phyloP scores from a whole-genome alignment of 2,329 filamentous ascomycete genomes.

The Aspergillus quadrilineatus region DNA sequence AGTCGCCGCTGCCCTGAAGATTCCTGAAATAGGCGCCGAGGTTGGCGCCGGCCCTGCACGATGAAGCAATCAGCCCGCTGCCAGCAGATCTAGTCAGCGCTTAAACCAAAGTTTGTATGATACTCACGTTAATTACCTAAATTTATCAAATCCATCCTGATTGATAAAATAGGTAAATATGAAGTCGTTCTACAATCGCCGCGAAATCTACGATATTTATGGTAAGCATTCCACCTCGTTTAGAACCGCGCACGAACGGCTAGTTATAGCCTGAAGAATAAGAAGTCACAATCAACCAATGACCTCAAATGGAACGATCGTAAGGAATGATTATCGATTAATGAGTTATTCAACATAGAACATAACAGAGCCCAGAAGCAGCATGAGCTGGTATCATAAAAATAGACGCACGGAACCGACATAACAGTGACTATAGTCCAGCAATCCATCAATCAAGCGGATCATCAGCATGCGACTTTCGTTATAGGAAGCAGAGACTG shows the following conservation, averaged over 20 bases:
- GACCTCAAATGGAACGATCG: too few relatives aligned
- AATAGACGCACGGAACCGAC: constrained; percentile 25
- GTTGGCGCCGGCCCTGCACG: constrained; percentile 23
- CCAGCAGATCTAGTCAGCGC: constrained; percentile 20
- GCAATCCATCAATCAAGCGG: constrained; percentile 14
- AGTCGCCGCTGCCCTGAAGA: background rate
- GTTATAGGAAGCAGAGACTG: background rate
- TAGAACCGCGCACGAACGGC: too few relatives aligned
- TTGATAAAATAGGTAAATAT: too few relatives aligned
- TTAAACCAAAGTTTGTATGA: background rate
- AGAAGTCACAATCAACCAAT: too few relatives aligned
- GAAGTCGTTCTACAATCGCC: too few relatives aligned
- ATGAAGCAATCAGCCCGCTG: constrained; percentile 13
- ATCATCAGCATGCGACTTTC: constrained; percentile 16
- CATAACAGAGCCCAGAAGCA: constrained; percentile 30
- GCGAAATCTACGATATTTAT: too few relatives aligned
- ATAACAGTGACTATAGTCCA: constrained; percentile 17
- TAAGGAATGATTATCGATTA: constrained; percentile 25
- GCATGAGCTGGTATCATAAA: constrained; percentile 43
- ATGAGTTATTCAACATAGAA: constrained; percentile 26
- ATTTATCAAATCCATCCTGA: too few relatives aligned
- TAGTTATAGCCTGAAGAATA: background rate
- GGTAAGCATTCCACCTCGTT: too few relatives aligned
- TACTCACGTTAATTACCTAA: too few relatives aligned
- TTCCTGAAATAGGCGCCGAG: constrained; percentile 23